Base-by-base conservation (phyloP, 1,284 basidiomycete genomes). In the Xanthoconium separans region DNA sequence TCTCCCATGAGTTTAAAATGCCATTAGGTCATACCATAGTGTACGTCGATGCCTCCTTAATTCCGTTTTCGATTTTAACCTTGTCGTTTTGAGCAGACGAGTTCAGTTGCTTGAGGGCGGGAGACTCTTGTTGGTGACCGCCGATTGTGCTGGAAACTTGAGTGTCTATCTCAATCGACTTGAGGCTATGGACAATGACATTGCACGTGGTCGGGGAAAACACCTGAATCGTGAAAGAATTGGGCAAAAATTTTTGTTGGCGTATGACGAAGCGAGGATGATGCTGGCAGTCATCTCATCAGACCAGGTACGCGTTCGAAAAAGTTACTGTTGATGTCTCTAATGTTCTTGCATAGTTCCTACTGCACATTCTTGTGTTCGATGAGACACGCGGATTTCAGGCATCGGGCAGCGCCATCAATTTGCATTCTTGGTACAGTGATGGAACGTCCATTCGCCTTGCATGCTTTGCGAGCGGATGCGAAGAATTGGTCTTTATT, bases 261-360 rank as follows among this genome's bases (percentile, higher is more conserved):
- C 81, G 0, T 82, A 75, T 50, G 78, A 84, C 39, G 82, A 84
- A 58, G 61, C 63, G 8, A 80, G 76, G 57, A 73, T 74, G 1
- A 73, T 74, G 63, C 60, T 84, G 18, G 73, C 72, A 0, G 54
- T 84, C 0, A 78, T 78, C 31, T 70, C 73, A 9, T 60, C 69
- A 0, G 68, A 72, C 4, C 76, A 75, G 63, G 81, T 77, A 20
- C 3, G 61, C 54, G 3, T 33, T 18, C 34, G 12, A 18, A 39
- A 40, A 20, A 16, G 10, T 42, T 6, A 22, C 1, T 39, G 12
- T 41, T 47, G 18, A 45, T n/a, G 1, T 11, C 10, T n/a, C 2
- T 2, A 8, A 34, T 22, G 0, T 24, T 16, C 11, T 33, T 12
- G 2, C 13, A 7, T 33, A 77, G 72, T 58, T 74, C 0, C 63